Evolutionary conservation across 257 asterid species (phyloP), one percentile per base, ranked within the genome.

Genomic region (Rehmannia glutinosa): DNA sequence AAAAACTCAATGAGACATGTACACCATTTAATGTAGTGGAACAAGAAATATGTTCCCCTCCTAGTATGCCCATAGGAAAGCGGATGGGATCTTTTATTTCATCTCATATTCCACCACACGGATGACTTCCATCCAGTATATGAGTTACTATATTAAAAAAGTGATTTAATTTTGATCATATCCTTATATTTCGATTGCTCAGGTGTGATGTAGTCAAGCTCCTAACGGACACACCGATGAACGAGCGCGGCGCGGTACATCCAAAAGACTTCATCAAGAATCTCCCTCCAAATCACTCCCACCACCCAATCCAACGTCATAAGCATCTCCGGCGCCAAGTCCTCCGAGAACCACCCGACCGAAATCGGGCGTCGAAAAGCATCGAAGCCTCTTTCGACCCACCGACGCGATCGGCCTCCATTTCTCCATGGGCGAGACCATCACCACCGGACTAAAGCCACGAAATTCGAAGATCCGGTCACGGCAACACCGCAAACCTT

Each of bases 381-480:
- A 66, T 92, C 25, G 96, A 87, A 27, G 97, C 87, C 0, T 78
- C 95, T 1, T 80, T 89, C 42, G 89, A 87, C 2, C 88, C 97
- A 0, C 83, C 88, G 1, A 83, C 30, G 72, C 81, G 12, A 24
- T 87, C 1, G 98, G 96, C 2, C 62, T 91, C 57, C 88, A 81
- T 30, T 70, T 89, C 47, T 78, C 96, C 0, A 80, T 95, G 0
- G 91, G 73, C 10, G 97, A 89, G 68, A 79, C 84, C 25, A 38
- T 72, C 76, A 77, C 87, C 1, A 66, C 82, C 45, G 85, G 85
- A 81, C 9, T 92, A 30, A 77, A 75, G 60, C 98, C 98, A 0
- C 89, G 98, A 92, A 89, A 43, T 92, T 89, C 71, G 97, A 89
- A 78, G 87, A 25, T 87, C 96, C 1, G 95, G 86, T 39, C 51